A percentile compares a stretch with the other conserved stretches of the same genome.
Evolutionary conservation across 345 rosid genomes (phyloP).

Genomic region (Pelargonium nanum): DNA sequence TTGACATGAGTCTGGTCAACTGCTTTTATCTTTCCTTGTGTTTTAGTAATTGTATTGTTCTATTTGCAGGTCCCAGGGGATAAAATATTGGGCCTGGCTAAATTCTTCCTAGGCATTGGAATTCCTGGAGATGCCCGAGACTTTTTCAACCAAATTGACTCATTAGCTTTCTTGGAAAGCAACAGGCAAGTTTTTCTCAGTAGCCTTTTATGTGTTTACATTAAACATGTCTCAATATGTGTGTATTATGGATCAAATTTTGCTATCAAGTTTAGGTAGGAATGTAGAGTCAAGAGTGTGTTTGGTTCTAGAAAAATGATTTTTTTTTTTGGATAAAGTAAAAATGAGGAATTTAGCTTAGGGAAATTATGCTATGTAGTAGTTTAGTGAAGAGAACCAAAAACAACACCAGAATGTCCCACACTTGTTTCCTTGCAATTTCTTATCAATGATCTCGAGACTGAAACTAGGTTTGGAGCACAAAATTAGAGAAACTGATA

Average conservation of each 20-base stretch:
- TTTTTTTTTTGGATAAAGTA: no score
- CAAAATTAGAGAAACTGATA: neutral
- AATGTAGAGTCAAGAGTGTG: no score
- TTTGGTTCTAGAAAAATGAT: neutral
- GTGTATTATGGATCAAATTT: neutral
- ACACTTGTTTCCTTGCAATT: neutral
- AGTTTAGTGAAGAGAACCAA: neutral
- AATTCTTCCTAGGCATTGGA: conserved; percentile 77
- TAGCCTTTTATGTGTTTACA: neutral
- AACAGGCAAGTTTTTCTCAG: conserved; percentile 40
- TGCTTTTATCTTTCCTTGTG: conserved; percentile 4
- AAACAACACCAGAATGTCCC: neutral
- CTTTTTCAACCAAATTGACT: conserved; percentile 71
- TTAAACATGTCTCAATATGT: neutral
- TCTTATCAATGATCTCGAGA: neutral
- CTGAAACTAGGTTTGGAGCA: no score
- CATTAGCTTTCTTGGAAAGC: conserved; percentile 71
- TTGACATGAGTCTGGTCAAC: conserved; percentile 7
- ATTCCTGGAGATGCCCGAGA: conserved; percentile 84
- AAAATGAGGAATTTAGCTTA: neutral
- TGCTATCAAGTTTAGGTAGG: neutral
- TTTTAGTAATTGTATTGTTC: conserved; percentile 17
- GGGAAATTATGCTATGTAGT: neutral
- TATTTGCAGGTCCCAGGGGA: conserved; percentile 68
- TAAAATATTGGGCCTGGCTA: conserved; percentile 73